A percentile compares a stretch with the other conserved stretches of the same genome.
Conservation (phyloP, 2,329 filamentous ascomycete species). For the Aspergillus aculeatus region DNA sequence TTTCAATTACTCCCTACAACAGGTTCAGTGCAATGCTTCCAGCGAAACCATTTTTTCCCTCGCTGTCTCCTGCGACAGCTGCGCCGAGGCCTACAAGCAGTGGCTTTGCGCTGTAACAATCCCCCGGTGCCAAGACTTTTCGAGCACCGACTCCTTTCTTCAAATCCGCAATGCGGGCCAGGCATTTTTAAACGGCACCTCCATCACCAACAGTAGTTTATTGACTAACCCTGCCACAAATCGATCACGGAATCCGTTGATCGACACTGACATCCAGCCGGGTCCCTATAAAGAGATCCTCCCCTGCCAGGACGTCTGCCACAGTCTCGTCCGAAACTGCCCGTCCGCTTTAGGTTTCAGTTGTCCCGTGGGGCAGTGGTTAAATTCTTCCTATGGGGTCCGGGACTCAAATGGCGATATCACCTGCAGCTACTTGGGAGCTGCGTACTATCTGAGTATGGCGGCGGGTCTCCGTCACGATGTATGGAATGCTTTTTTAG, state of each 20-base stretch:
- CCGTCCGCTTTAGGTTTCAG: constrained; percentile 71
- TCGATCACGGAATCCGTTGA: constrained; percentile 66
- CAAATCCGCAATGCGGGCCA: constrained; percentile 70
- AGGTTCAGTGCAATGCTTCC: constrained; percentile 79
- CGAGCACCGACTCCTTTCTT: constrained; percentile 55
- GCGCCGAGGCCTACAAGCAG: constrained; percentile 76
- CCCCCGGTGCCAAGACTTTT: constrained; percentile 86
- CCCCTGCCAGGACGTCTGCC: constrained; percentile 86
- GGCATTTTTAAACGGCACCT: constrained; percentile 67
- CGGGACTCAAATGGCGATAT: constrained; percentile 39
- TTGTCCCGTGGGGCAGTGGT: constrained; percentile 62
- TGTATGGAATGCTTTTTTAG: constrained; percentile 1
- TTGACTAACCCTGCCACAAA: constrained; percentile 47
- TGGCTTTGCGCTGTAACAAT: constrained; percentile 96
- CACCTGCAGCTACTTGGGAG: constrained; percentile 63
- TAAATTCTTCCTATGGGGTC: constrained; percentile 53
- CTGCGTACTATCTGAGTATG: constrained; percentile 51
- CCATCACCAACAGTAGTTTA: constrained; percentile 41
- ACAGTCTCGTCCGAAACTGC: constrained; percentile 79
- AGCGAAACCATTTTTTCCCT: constrained; percentile 77
- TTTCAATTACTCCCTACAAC: constrained; percentile 78
- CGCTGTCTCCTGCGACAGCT: constrained; percentile 71
- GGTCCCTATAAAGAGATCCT: constrained; percentile 93
- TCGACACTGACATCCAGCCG: constrained; percentile 70
- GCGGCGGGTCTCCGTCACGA: not conserved